Evolutionary conservation across 176 grass and related monocot genomes (phyloP).

Genomic region (Juncus inflexus): DNA sequence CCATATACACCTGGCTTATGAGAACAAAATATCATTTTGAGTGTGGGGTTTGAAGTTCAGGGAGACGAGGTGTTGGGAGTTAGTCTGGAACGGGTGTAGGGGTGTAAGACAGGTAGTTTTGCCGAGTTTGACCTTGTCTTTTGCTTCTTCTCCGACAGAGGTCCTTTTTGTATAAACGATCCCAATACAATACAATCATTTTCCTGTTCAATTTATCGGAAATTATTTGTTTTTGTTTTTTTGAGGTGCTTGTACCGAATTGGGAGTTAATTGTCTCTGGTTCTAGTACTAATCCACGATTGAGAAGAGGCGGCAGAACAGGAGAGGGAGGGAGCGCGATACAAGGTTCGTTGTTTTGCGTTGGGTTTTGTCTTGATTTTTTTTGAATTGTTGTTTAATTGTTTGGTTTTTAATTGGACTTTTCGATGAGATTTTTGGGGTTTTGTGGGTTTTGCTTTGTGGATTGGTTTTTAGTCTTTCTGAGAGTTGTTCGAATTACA

Average conservation of each 20-base stretch:
- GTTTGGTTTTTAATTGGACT: not conserved
- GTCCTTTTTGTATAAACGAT: conserved; percentile 25
- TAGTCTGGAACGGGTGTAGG: not conserved
- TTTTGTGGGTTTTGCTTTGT: conserved; percentile 18
- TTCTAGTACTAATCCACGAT: not conserved
- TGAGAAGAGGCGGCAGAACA: not conserved
- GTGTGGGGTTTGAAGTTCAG: not conserved
- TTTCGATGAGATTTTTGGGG: conserved; percentile 9
- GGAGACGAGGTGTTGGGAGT: not conserved
- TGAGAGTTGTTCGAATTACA: not conserved
- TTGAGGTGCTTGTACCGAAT: not conserved
- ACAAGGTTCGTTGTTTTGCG: not conserved
- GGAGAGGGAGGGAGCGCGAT: not conserved
- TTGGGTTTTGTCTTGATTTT: not conserved
- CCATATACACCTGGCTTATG: not conserved
- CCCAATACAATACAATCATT: conserved; percentile 4
- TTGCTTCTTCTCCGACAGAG: conserved; percentile 21
- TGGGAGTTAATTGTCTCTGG: not conserved
- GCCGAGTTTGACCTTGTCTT: conserved; percentile 24
- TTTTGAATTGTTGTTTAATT: conserved; percentile 12
- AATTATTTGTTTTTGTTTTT: not conserved
- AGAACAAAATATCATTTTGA: not conserved
- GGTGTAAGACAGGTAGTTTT: not conserved
- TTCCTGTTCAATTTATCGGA: conserved; percentile 12
- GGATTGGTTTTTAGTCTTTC: conserved; percentile 10